Percentiles rank a stretch among this genome's conserved stretches.
phyloP scores from a whole-genome alignment of 2,329 filamentous ascomycete genomes.

The Penicillium psychrosexuale region DNA sequence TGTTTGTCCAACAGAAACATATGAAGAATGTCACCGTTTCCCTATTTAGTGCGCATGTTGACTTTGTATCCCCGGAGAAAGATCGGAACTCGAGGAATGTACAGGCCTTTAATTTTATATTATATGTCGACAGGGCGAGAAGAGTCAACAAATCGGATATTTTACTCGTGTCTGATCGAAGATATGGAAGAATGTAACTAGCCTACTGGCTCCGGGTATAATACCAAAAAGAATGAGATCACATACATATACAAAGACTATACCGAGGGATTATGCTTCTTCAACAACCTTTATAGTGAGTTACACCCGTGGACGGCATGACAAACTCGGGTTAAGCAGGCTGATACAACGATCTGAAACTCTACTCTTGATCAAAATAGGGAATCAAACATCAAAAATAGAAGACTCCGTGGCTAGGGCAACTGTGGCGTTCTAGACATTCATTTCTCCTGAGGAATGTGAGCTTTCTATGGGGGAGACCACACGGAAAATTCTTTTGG shows the following conservation, averaged over 20 bases:
- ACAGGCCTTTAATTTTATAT: background rate
- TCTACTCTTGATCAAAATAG: background rate
- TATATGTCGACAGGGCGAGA: background rate
- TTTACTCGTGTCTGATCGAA: background rate
- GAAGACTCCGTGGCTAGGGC: background rate
- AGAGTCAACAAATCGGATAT: background rate
- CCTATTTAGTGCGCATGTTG: background rate
- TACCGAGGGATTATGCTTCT: background rate
- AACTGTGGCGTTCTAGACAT: background rate
- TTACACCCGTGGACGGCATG: background rate
- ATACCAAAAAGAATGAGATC: background rate
- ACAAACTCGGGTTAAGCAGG: background rate
- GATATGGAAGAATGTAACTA: background rate
- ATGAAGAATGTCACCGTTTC: constrained; percentile 5
- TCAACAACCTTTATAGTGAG: background rate
- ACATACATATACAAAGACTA: background rate
- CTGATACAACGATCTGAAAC: background rate
- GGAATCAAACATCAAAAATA: no score
- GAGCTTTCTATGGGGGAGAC: background rate
- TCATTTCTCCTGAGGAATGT: background rate
- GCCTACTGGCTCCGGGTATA: background rate
- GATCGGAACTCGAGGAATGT: constrained; percentile 3
- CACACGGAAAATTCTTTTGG: background rate
- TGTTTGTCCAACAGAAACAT: background rate
- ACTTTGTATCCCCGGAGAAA: background rate